phyloP scores from a whole-genome alignment of 441 rosid genomes.

The Populus hybrid region DNA sequence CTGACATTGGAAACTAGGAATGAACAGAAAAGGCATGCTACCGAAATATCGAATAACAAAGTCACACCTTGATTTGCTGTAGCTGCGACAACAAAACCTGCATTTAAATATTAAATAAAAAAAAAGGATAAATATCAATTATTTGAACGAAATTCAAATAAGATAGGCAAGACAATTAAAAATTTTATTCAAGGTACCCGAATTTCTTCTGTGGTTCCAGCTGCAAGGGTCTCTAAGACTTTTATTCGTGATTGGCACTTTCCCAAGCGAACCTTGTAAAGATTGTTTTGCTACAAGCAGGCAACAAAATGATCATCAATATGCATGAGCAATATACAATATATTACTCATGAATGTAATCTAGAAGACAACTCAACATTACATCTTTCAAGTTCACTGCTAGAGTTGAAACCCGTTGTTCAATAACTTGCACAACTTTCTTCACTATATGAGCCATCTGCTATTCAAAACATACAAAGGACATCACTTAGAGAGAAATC shows the following conservation, averaged over 20 bases:
- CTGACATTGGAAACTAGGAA: background rate
- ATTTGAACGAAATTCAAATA: conserved; percentile 3
- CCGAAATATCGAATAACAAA: conserved; percentile 1
- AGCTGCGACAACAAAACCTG: conserved; percentile 64
- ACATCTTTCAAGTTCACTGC: conserved; percentile 76
- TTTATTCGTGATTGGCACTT: conserved; percentile 30
- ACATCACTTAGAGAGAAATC: background rate
- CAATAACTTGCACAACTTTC: conserved; percentile 64
- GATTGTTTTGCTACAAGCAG: conserved; percentile 58
- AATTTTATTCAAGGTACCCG: conserved; percentile 43
- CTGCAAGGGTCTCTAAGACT: conserved; percentile 74
- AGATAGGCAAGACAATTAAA: conserved; percentile 18
- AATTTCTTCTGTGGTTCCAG: conserved; percentile 66
- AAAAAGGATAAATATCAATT: conserved; percentile 23
- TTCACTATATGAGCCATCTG: conserved; percentile 60
- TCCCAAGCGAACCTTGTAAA: conserved; percentile 19
- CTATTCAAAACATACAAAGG: conserved; percentile 24
- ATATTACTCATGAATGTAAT: background rate
- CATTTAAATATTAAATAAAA: conserved; percentile 2
- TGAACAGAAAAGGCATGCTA: background rate
- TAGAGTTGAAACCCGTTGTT: conserved; percentile 69
- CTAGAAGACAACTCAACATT: conserved; percentile 27
- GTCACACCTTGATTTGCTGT: conserved; percentile 68
- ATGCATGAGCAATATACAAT: conserved; percentile 15
- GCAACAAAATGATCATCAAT: conserved; percentile 27